A percentile compares a stretch with the other conserved stretches of the same genome.
phyloP scores from a whole-genome alignment of 2,329 filamentous ascomycete species.

The Ceratocystis destructans region DNA sequence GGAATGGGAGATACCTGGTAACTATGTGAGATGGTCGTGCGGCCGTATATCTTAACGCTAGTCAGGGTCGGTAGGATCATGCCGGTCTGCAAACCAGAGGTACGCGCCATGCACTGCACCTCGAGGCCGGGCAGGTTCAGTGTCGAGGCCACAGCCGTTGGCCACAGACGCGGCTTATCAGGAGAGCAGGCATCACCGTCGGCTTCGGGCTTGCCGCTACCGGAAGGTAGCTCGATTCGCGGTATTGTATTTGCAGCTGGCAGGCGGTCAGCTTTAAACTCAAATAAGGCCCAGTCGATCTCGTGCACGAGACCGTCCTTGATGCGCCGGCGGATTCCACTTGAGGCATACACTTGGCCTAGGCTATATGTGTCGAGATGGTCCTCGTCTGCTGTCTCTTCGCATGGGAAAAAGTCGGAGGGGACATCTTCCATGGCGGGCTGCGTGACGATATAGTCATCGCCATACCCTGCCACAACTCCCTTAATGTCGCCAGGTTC shows the following conservation, averaged over 20 bases:
- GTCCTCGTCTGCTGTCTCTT: conserved; percentile 59
- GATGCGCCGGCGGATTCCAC: conserved; percentile 67
- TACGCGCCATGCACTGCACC: conserved; percentile 81
- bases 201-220: conserved; percentile 17
- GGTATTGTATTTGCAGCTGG: conserved; percentile 61
- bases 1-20: conserved; percentile 37
- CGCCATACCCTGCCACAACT: conserved; percentile 58
- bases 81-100: conserved; percentile 68
- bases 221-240: conserved; percentile 19
- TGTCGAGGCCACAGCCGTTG: conserved; percentile 45
- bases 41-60: conserved; percentile 76
- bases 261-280: conserved; percentile 56
- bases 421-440: conserved; percentile 80
- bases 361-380: conserved; percentile 69
- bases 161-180: conserved; percentile 32
- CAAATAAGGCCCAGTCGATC: conserved; percentile 89
- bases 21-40: conserved; percentile 62
- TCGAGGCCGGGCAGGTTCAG: conserved; percentile 55
- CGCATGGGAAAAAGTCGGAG: conserved; percentile 60
- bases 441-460: conserved; percentile 73
- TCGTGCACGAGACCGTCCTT: conserved; percentile 66
- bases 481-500: conserved; percentile 67
- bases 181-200: conserved; percentile 16
- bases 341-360: conserved; percentile 77
- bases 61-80: conserved; percentile 64